phyloP scores from a whole-genome alignment of 1,284 basidiomycete genomes.

The Phaffia rhodozyma region DNA sequence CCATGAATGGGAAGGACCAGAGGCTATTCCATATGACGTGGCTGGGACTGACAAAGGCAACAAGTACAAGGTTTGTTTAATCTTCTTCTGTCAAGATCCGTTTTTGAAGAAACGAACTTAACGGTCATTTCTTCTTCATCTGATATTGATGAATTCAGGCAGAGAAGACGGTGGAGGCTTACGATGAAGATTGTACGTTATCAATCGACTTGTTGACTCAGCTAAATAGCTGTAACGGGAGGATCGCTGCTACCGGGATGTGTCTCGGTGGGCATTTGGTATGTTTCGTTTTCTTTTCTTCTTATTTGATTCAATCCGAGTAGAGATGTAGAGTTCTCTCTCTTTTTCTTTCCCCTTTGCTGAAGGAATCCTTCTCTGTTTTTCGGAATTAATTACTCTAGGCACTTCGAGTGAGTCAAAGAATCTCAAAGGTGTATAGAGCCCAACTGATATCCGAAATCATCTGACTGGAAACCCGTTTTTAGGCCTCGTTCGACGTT shows the following conservation, averaged over 20 bases:
- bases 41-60: conserved; percentile 71
- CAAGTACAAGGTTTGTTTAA: conserved; percentile 56
- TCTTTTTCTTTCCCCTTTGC: neutral
- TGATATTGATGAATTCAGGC: conserved; percentile 41
- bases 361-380: neutral
- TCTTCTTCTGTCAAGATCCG: conserved; percentile 17
- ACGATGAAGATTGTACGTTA: conserved; percentile 72
- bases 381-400: conserved; percentile 1
- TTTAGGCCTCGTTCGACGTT: conserved; percentile 69
- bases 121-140: neutral
- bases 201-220: conserved; percentile 60
- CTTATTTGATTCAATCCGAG: no score
- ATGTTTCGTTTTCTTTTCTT: conserved; percentile 21
- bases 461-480: neutral
- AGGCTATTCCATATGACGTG: conserved; percentile 48
- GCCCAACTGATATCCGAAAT: neutral
- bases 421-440: neutral
- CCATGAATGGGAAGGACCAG: conserved; percentile 81
- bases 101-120: neutral
- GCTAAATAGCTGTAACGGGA: conserved; percentile 70
- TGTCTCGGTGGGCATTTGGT: conserved; percentile 44
- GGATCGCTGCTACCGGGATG: conserved; percentile 53
- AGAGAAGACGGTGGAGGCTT: conserved; percentile 68
- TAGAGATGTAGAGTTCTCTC: neutral
- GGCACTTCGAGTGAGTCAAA: neutral